Evolutionary conservation across 768 basidiomycete genomes (phyloP).

Genomic region (Boletellus ananas): DNA sequence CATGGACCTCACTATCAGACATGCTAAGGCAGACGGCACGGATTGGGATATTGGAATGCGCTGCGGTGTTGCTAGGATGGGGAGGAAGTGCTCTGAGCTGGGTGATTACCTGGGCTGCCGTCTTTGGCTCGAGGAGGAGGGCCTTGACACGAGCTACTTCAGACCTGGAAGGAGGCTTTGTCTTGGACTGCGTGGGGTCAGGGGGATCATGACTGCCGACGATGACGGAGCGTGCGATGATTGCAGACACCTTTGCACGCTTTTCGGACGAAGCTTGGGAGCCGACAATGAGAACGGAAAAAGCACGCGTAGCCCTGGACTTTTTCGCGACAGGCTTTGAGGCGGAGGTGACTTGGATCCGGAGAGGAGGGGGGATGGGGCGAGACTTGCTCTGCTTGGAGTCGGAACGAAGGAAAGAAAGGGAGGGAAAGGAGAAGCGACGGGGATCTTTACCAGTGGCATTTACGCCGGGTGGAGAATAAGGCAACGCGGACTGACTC

Average conservation of each 20-base stretch:
- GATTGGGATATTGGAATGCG: conserved; percentile 45
- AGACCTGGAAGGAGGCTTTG: conserved; percentile 42
- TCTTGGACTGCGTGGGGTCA: conserved; percentile 34
- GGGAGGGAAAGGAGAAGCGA: conserved; percentile 49
- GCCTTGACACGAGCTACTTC: conserved; percentile 64
- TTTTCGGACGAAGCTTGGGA: conserved; percentile 43
- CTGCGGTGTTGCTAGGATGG: conserved; percentile 8
- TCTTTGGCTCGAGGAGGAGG: conserved; percentile 60
- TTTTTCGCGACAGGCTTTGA: conserved; percentile 41
- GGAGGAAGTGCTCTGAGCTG: conserved; percentile 61
- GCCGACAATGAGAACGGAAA: conserved; percentile 31
- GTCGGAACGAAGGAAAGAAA: conserved; percentile 39
- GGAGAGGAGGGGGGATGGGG: conserved; percentile 5
- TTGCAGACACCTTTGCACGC: conserved; percentile 60
- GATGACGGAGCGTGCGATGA: conserved; percentile 63
- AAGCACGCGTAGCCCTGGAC: conserved; percentile 31
- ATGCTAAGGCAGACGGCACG: conserved; percentile 73
- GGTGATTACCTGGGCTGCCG: conserved; percentile 68
- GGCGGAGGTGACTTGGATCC: conserved; percentile 29
- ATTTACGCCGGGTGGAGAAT: conserved; percentile 11
- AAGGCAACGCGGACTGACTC: conserved; percentile 28
- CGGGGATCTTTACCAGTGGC: conserved; percentile 27
- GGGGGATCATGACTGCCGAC: conserved; percentile 45
- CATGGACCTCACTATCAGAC: conserved; percentile 59
- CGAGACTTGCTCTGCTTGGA: conserved; percentile 26